phyloP scores from a whole-genome alignment of 805 yeast species.

The Yamadazyma nakazawae region DNA sequence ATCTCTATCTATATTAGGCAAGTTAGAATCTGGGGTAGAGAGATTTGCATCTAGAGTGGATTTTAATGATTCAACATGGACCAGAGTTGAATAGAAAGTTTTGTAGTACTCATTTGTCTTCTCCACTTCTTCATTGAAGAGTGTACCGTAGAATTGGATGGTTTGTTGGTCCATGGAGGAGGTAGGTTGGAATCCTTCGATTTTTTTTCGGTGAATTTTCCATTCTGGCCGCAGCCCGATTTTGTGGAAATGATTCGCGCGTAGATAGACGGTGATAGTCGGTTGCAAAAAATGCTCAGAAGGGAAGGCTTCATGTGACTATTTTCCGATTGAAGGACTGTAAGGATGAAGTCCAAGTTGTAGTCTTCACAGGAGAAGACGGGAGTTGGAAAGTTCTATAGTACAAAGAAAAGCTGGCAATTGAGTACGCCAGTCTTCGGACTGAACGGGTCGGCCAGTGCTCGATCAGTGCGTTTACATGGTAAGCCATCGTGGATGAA shows the following conservation, averaged over 20 bases:
- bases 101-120: constrained; percentile 21
- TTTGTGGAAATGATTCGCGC: no score
- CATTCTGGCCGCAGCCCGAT: background rate
- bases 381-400: no score
- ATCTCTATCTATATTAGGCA: background rate
- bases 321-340: no score
- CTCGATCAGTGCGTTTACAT: no score
- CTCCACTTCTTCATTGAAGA: constrained; percentile 17
- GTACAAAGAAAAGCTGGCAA: no score
- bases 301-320: no score
- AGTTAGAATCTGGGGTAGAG: constrained; percentile 1
- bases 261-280: background rate
- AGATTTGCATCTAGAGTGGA: constrained; percentile 22
- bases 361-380: no score
- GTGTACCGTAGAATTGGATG: constrained; percentile 19
- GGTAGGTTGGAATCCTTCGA: background rate
- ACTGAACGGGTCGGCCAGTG: no score
- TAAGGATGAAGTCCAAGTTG: no score
- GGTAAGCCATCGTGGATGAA: no score
- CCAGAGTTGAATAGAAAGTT: constrained; percentile 21
- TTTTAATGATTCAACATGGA: constrained; percentile 22
- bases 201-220: background rate
- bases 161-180: constrained; percentile 9
- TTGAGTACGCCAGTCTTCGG: no score
- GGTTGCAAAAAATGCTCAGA: background rate